Base-by-base conservation (phyloP, 78 protist species). In the Guillardia theta region DNA sequence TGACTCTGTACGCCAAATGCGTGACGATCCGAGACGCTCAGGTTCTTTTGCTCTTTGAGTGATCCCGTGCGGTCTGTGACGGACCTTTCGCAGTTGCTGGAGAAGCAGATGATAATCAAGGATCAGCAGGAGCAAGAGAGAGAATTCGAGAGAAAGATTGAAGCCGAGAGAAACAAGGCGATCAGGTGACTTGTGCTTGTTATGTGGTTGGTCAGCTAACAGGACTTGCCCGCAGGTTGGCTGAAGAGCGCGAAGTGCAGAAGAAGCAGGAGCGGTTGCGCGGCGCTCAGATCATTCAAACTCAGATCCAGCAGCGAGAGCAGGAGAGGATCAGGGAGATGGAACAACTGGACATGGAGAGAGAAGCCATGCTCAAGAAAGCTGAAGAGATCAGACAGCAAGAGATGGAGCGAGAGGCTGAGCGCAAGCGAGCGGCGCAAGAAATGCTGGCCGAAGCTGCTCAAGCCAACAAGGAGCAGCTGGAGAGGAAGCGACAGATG, bases 1-100 rank as follows among this genome's bases (percentile, higher is more conserved):
- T 96, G 87, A 88, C 92, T 80, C 94, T 83, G 43, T 87, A 96
- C 62, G 88, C 96, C 3, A 87, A 94, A 24, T 88, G 93, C 37
- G 95, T 93, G 21, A 93, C 97, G 44, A 88, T 96, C 36, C 95
- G 97, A 45, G 97, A 96, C 24, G 95, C 95, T 8, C 97, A 96
- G 93, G 43, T 94, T 41, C n/a, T n/a, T n/a, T n/a, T n/a, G n/a
- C n/a, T n/a, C n/a, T n/a, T n/a, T n/a, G n/a, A n/a, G n/a, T n/a
- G n/a, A n/a, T n/a, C n/a, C n/a, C n/a, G n/a, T n/a, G n/a, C n/a
- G n/a, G n/a, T n/a, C n/a, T n/a, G n/a, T n/a, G n/a, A n/a, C n/a
- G n/a, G n/a, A n/a, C n/a, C n/a, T n/a, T n/a, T n/a, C n/a, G n/a
- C n/a, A n/a, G n/a, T n/a, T n/a, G n/a, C 1, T 22, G 19, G 94